These are phyloP conservation scores for Vitis riparia DNA, from an alignment of 164 flowering plant species.

Conservation along the genomic window DNA sequence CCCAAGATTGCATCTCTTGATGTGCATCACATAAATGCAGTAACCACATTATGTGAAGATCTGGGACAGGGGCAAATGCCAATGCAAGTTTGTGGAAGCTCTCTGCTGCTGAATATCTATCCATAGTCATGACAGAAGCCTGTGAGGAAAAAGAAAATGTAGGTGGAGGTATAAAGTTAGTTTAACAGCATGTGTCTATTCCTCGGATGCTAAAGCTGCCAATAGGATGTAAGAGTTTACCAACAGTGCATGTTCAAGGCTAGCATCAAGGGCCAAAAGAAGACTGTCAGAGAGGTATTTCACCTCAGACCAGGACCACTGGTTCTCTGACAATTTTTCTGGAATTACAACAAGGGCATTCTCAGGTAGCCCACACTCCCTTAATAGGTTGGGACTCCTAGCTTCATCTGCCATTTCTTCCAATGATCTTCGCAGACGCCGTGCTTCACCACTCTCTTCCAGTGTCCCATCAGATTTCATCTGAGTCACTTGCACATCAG, in stretches of 20 bases:
- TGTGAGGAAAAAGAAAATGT: conserved; percentile 22
- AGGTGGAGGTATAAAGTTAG: neutral
- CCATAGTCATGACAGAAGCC: conserved; percentile 80
- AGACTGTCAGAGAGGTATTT: conserved; percentile 76
- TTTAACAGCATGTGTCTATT: neutral
- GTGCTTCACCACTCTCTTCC: conserved; percentile 96
- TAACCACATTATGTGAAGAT: conserved; percentile 99
- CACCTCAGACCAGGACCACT: conserved; percentile 94
- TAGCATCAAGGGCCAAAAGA: conserved; percentile 92
- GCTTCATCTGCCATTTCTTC: conserved; percentile 86
- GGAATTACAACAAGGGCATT: conserved; percentile 53
- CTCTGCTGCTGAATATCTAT: conserved; percentile 97
- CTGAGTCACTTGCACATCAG: conserved; percentile 97
- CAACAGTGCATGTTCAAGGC: conserved; percentile 92
- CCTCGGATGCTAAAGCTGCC: neutral
- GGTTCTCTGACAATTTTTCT: conserved; percentile 54
- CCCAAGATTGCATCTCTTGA: conserved; percentile 99
- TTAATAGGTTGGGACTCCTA: conserved; percentile 45
- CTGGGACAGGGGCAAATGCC: conserved; percentile 99
- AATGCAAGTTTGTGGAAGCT: conserved; percentile 89
- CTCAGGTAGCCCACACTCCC: conserved; percentile 78
- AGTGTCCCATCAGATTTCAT: conserved; percentile 92
- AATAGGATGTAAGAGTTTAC: conserved; percentile 35
- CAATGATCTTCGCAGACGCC: conserved; percentile 80
- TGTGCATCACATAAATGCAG: conserved; percentile 98